Evolutionary conservation across 306 rosid genomes (phyloP), one percentile per base, ranked within the genome.

Genomic region (Chamaecrista fasciculata): DNA sequence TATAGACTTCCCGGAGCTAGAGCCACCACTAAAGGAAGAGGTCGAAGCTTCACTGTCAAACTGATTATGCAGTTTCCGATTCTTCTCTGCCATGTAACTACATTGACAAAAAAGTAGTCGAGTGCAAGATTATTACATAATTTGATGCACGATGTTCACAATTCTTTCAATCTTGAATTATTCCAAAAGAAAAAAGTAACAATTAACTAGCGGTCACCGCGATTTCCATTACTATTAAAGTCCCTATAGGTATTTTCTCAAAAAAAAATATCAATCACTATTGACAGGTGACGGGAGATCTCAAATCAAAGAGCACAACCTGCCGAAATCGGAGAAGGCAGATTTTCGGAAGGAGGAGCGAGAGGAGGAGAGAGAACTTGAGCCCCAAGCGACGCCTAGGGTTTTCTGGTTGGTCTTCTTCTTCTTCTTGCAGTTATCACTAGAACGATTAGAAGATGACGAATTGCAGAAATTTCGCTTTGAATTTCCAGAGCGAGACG

Each of bases 61-160:
- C 85, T 93, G 98, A 14, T 77, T 33, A 28, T 81, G 94, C 19
- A 93, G 86, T 75, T 93, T 93, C 53, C 83, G 79, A 69, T 86
- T 90, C 87, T 90, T 93, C 67, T 66, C 85, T 0, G 44, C 81
- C 98, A 93, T 90, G 33, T 93, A 93, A 76, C 98, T 93, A 77
- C 73, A 70, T 66, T 31, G 11, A n/a, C n/a, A n/a, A 12, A 25
- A 50, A 62, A 21, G 36, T 31, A 62, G 11, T 5, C 55, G 11
- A 72, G 10, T 16, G 19, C 18, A 23, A 48, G 24, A 56, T 11
- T 28, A 21, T 44, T 19, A 34, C 37, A 56, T 21, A 50, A 25
- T 48, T 15, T 62, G 21, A 4, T 11, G 15, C 34, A 74, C 3
- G 14, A 5, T n/a, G 10, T 18, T 37, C 37, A 25, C 25, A 4